Base-by-base conservation (phyloP, 2,329 filamentous ascomycete species). In the Clonostachys solani region DNA sequence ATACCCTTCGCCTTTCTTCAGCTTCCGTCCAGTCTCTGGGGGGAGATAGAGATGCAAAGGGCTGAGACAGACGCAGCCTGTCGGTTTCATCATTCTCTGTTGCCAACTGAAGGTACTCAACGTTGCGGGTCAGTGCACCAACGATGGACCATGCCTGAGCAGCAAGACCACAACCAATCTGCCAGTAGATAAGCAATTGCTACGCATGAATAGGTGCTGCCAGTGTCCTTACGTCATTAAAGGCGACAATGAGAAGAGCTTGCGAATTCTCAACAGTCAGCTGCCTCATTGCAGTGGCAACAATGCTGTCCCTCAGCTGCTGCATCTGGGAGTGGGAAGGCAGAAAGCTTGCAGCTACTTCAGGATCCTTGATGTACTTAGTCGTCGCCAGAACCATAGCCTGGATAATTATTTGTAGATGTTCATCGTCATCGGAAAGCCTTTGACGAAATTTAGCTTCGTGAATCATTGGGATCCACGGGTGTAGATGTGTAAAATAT, bases 381-480 rank as follows among this genome's bases (percentile, higher is more conserved):
- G 61, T 37, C 33, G 55, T 54, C 33, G 59, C 51, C 6, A 60
- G 51, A 7, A 60, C 49, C 45, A 71, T 69, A 1, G 67, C 64
- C 48, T 69, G 62, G 9, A 70, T 51, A 2, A 71, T 54, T 2
- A 65, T 58, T 1, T 54, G 52, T 5, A 69, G 50, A 12, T 56
- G 52, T 19, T 67, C 54, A 3, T 44, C 40, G 5, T 54, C 48
- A 12, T 63, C 52, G 13, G 52, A 45, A 2, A 68, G 44, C 2
- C 58, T 54, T 16, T 48, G 47, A 0, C 60, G 53, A 37, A 66
- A 65, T 4, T 54, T 47, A 0, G 52, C 55, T 44, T 63, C 56
- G 45, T 68, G 65, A 8, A 69, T 45, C 16, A 70, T 66, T 1
- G 65, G 66, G 6, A 68, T 67, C 63, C 67, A 72, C 7, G 68